phyloP scores from a whole-genome alignment of 495 filamentous ascomycete genomes.

The Aspergillus asperescens region DNA sequence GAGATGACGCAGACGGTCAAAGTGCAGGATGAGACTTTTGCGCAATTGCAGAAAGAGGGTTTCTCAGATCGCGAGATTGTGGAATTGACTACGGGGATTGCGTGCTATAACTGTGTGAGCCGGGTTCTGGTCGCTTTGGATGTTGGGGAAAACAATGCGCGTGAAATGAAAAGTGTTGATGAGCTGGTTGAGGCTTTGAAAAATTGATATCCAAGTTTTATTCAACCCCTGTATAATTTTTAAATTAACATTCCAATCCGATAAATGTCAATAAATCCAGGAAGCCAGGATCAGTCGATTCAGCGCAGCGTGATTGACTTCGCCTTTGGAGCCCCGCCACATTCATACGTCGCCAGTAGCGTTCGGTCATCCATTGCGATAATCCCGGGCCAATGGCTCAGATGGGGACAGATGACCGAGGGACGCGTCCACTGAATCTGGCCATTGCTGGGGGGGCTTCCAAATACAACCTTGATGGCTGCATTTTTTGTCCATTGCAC shows the following conservation, averaged over 20 bases:
- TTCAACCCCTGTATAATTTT: background rate
- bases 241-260: background rate
- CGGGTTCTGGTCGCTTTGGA: constrained; percentile 79
- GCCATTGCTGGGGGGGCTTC: constrained; percentile 31
- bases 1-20: constrained; percentile 59
- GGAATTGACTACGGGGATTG: constrained; percentile 72
- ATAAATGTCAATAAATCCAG: background rate
- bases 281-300: background rate
- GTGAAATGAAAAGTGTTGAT: constrained; percentile 41
- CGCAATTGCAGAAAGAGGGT: constrained; percentile 46
- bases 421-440: constrained; percentile 32
- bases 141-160: constrained; percentile 50
- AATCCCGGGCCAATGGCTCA: constrained; percentile 44
- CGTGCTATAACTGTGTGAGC: constrained; percentile 82
- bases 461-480: constrained; percentile 39
- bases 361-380: constrained; percentile 34
- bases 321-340: constrained; percentile 30
- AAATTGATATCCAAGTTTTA: background rate
- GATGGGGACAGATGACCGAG: constrained; percentile 23
- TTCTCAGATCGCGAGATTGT: constrained; percentile 56
- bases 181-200: constrained; percentile 29
- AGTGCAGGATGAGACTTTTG: constrained; percentile 56
- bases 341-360: constrained; percentile 39
- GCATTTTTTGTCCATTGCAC: constrained; percentile 39
- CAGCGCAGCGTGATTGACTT: constrained; percentile 31